Conservation (phyloP, 305 asterid genomes). For the Solanum hybrid region DNA sequence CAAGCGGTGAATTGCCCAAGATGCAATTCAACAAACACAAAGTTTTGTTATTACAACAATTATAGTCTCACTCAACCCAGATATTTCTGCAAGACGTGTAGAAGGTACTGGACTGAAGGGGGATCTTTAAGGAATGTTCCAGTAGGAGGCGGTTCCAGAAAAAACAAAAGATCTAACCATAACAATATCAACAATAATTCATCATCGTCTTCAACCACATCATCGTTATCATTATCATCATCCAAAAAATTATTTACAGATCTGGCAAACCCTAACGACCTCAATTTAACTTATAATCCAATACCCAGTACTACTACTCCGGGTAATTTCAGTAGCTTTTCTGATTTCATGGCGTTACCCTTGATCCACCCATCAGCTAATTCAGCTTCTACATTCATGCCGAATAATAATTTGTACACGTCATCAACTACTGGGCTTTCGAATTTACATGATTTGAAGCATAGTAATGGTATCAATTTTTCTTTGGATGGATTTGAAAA, state of each 20-base stretch:
- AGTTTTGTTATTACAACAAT: slow-evolving; percentile 44
- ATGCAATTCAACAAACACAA: slow-evolving; percentile 38
- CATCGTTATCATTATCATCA: slow-evolving; percentile 1
- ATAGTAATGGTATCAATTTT: slow-evolving; percentile 13
- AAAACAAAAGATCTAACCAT: slow-evolving; percentile 24
- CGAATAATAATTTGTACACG: slow-evolving; percentile 6
- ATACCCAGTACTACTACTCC: not conserved
- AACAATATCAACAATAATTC: slow-evolving; percentile 21
- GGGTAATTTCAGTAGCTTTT: not conserved
- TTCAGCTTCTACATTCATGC: slow-evolving; percentile 5
- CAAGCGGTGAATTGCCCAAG: slow-evolving; percentile 35
- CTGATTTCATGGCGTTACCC: slow-evolving; percentile 17
- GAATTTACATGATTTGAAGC: slow-evolving; percentile 16
- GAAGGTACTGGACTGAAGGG: slow-evolving; percentile 48
- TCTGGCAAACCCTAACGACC: slow-evolving; percentile 16
- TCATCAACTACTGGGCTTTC: slow-evolving; percentile 9
- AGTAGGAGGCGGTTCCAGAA: slow-evolving; percentile 41
- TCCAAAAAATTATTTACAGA: slow-evolving; percentile 20
- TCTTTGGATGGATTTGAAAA: slow-evolving; percentile 27
- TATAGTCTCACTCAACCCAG: slow-evolving; percentile 41
- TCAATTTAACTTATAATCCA: slow-evolving; percentile 22
- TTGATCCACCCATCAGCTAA: slow-evolving; percentile 9
- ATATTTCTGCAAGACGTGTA: slow-evolving; percentile 40
- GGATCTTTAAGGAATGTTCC: slow-evolving; percentile 42
- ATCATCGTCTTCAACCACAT: slow-evolving; percentile 1